Percentiles rank a stretch among this genome's conserved stretches.
Conservation (phyloP, 176 grass and related monocot species). For the Hordeum marinum region DNA sequence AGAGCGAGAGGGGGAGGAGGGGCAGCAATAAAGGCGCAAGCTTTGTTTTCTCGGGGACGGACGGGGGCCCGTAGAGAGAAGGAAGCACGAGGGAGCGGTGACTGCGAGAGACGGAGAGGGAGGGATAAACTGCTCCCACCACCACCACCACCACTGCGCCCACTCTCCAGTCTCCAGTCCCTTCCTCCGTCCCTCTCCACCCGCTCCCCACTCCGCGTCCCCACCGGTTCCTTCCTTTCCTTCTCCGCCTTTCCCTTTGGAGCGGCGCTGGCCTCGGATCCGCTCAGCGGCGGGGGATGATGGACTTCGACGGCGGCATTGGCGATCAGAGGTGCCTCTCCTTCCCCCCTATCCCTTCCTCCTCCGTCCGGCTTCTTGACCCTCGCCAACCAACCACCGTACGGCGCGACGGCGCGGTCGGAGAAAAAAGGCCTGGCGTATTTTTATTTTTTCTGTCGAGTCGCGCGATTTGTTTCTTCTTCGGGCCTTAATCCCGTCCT, state of each 20-base stretch:
- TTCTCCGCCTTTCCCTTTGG: not conserved
- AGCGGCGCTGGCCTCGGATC: conserved; percentile 1
- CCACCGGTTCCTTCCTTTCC: not conserved
- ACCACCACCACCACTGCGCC: not conserved
- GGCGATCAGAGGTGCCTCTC: conserved; percentile 45
- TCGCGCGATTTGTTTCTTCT: conserved; percentile 1
- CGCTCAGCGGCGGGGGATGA: not conserved
- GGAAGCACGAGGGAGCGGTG: conserved; percentile 17
- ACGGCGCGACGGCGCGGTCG: not conserved
- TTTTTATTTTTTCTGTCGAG: not conserved
- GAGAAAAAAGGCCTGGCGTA: not conserved
- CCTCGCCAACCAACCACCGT: not conserved
- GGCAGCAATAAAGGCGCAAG: conserved; percentile 12
- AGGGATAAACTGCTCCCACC: not conserved
- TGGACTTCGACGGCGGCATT: conserved; percentile 58
- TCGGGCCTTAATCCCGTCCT: not conserved
- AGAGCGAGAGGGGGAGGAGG: not conserved
- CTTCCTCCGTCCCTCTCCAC: not conserved
- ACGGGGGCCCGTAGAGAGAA: not conserved
- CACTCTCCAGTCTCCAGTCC: not conserved
- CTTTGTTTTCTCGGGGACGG: not conserved
- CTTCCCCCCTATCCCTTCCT: not conserved
- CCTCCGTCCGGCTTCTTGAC: not conserved
- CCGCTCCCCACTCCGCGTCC: not conserved
- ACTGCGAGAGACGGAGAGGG: not conserved